These are phyloP conservation scores for Glycyrrhiza uralensis DNA, from an alignment of 306 rosid species.

Conservation along the genomic window DNA sequence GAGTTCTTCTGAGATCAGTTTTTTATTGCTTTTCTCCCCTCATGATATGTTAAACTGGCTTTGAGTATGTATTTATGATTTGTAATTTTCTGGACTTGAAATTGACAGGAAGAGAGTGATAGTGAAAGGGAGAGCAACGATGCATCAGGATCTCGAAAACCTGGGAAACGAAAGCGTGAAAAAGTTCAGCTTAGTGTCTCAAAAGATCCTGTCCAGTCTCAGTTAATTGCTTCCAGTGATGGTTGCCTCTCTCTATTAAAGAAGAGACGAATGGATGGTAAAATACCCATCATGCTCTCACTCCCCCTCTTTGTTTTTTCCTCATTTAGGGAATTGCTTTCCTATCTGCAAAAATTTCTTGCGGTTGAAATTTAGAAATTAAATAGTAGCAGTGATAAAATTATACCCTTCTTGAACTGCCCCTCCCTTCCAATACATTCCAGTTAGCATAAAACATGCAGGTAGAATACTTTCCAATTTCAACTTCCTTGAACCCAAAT, in stretches of 20 bases:
- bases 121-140: conserved; percentile 78
- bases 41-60: not conserved
- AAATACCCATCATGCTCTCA: not conserved
- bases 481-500: not conserved
- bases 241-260: conserved; percentile 67
- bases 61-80: conserved; percentile 13
- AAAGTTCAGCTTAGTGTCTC: conserved; percentile 46
- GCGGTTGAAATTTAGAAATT: not conserved
- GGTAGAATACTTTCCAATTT: not conserved
- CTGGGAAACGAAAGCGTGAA: conserved; percentile 56
- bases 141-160: conserved; percentile 46
- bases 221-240: conserved; percentile 47
- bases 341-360: not conserved
- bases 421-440: not conserved
- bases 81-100: conserved; percentile 20
- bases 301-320: not conserved
- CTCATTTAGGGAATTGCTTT: not conserved
- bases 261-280: conserved; percentile 67
- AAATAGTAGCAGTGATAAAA: not conserved
- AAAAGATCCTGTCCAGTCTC: conserved; percentile 49
- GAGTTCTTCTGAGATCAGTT: not conserved
- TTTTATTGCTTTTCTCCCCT: not conserved
- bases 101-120: conserved; percentile 65
- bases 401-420: not conserved
- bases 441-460: not conserved